A percentile compares a stretch with the other conserved stretches of the same genome.
These are phyloP conservation scores for Glomus cerebriforme DNA, from an alignment of 192 early-diverging fungal genomes.

Conservation along the genomic window DNA sequence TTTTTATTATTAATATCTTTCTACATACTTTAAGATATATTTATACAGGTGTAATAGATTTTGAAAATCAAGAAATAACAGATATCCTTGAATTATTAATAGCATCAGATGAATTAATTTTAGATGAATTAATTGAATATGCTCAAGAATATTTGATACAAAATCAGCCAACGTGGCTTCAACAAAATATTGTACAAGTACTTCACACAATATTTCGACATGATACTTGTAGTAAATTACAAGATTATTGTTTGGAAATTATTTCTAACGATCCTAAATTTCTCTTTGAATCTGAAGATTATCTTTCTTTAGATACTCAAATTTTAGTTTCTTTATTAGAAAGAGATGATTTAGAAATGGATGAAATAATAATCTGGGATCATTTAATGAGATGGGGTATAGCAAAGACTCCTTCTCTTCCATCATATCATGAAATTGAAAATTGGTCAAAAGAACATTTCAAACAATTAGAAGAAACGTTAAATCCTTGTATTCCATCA, in stretches of 20 bases:
- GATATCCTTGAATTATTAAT: conserved; percentile 15
- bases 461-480: neutral
- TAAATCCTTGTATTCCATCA: conserved; percentile 1
- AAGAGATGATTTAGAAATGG: conserved; percentile 14
- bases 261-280: conserved; percentile 2
- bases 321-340: neutral
- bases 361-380: conserved; percentile 25
- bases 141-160: conserved; percentile 2
- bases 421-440: neutral
- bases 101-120: conserved; percentile 25
- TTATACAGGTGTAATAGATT: neutral
- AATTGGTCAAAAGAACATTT: conserved; percentile 19
- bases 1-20: too few species aligned
- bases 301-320: neutral
- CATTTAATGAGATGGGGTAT: conserved; percentile 23
- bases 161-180: neutral
- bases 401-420: neutral
- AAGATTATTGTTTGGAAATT: neutral
- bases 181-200: neutral
- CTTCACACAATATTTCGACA: neutral
- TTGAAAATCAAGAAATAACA: neutral
- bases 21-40: neutral
- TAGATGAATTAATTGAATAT: conserved; percentile 5
- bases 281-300: conserved; percentile 1
- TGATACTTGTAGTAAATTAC: conserved; percentile 6